A percentile compares a stretch with the other conserved stretches of the same genome.
Evolutionary conservation across 2,329 filamentous ascomycete species (phyloP).

Genomic region (Colletotrichum orchidophilum): DNA sequence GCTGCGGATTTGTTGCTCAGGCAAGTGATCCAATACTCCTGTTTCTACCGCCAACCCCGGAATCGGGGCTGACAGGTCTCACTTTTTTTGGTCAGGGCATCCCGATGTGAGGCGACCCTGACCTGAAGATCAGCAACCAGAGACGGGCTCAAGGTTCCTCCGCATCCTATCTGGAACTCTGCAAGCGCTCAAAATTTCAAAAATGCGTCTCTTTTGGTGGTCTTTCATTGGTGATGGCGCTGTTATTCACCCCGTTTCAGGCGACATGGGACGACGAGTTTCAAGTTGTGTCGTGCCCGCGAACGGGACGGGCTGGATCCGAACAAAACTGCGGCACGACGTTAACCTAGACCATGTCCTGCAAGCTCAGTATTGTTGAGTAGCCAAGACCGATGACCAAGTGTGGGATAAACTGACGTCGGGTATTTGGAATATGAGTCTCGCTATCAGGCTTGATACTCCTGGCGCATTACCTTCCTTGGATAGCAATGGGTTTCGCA

Average conservation of each 20-base stretch:
- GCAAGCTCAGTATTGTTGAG: not conserved
- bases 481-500: not conserved
- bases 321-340: slow-evolving; percentile 26
- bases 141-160: slow-evolving; percentile 20
- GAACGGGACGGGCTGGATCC: slow-evolving; percentile 41
- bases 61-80: slow-evolving; percentile 19
- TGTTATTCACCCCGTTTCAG: slow-evolving; percentile 38
- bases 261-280: slow-evolving; percentile 34
- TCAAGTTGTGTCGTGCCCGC: slow-evolving; percentile 37
- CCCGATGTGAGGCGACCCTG: not conserved
- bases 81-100: slow-evolving; percentile 5
- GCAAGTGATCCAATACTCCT: not conserved
- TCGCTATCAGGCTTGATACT: not conserved
- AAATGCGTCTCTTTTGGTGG: not conserved
- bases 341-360: slow-evolving; percentile 26
- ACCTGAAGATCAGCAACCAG: slow-evolving; percentile 16
- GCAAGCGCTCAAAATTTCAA: not conserved
- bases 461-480: slow-evolving; percentile 2
- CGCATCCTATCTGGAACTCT: not conserved
- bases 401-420: not conserved
- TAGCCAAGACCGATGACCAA: not conserved
- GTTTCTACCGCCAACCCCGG: not conserved
- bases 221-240: slow-evolving; percentile 2
- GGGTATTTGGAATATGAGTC: slow-evolving; percentile 23
- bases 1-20: not conserved